Base-by-base conservation (phyloP, 352 stramenopile genomes). In the Phytopythium helicoides region DNA sequence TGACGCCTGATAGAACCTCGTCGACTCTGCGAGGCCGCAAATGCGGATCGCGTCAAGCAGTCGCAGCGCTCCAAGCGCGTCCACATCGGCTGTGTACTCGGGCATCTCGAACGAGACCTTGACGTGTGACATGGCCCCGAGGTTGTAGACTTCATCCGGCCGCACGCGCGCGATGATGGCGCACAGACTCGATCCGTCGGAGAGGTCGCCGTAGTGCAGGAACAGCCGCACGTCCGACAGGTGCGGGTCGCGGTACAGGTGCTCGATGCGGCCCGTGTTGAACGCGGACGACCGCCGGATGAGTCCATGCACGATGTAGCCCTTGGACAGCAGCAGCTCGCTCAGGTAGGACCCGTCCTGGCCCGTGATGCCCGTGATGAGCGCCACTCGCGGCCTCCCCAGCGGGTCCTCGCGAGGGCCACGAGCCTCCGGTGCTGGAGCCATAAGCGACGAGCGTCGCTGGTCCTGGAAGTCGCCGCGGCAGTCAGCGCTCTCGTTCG, bases 101-200 rank as follows among this genome's bases (percentile, higher is more conserved):
- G 95, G 94, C 94, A 99, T 98, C 60, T 99, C 96, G 58, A 99
- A 99, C 9, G 96, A 99, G 26, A 99, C 97, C 63, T 98, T 98
- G 41, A 99, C 97, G 69, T 99, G 97, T 69, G 90, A 98, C 96
- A 99, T 99, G 21, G 97, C 97, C 9, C 93, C 97, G 44, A 99
- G 75, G 66, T 99, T 99, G 87, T 99, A 99, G 60, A 99, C 96
- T 74, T 99, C 97, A 56, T 97, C 79, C 1, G 97, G 97, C 14
- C 88, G 88, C n/a, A 98, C 77, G n/a, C 86, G 80, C 6, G 89
- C 76, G 55, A 99, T 94, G 62, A 99, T 97, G 54, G 87, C 69
- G 64, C 97, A 98, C 28, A 99, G 76, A 58, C 98, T 99, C 12
- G 93, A 98, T 48, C 89, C 94, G 74, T 99, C 97, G 12, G 95